Evolutionary conservation across 192 early-diverging fungal genomes (phyloP).

Genomic region (Coemansia sp.): DNA sequence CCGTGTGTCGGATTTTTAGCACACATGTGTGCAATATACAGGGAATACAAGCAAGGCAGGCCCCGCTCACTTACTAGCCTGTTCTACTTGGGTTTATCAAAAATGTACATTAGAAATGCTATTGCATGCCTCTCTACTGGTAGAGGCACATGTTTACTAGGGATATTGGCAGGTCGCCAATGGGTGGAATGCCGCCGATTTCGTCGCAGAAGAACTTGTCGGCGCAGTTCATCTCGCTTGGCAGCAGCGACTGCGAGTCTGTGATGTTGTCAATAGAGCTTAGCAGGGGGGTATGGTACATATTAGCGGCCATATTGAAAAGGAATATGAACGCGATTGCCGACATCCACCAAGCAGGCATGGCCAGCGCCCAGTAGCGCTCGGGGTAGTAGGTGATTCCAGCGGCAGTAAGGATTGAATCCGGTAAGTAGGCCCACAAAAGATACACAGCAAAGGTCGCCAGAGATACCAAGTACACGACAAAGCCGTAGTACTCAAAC

Average conservation of each 20-base stretch:
- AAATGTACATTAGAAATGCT: conserved; percentile 6
- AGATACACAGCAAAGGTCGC: conserved; percentile 74
- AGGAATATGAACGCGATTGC: conserved; percentile 71
- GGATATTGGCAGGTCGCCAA: conserved; percentile 56
- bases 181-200: conserved; percentile 46
- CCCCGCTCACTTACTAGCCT: neutral
- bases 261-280: conserved; percentile 72
- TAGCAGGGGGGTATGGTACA: conserved; percentile 74
- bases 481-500: conserved; percentile 88
- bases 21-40: neutral
- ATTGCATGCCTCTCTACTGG: conserved; percentile 29
- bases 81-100: neutral
- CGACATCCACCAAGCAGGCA: conserved; percentile 77
- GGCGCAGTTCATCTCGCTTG: conserved; percentile 15
- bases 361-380: conserved; percentile 78
- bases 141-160: conserved; percentile 72
- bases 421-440: conserved; percentile 81
- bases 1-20: conserved; percentile 68
- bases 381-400: conserved; percentile 86
- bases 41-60: neutral
- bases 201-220: conserved; percentile 28
- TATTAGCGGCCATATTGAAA: conserved; percentile 73
- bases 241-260: conserved; percentile 54
- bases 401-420: conserved; percentile 63
- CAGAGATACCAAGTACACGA: conserved; percentile 76